Evolutionary conservation across 1,284 basidiomycete genomes (phyloP), one percentile per base, ranked within the genome.

Genomic region (Vanrija sp.): DNA sequence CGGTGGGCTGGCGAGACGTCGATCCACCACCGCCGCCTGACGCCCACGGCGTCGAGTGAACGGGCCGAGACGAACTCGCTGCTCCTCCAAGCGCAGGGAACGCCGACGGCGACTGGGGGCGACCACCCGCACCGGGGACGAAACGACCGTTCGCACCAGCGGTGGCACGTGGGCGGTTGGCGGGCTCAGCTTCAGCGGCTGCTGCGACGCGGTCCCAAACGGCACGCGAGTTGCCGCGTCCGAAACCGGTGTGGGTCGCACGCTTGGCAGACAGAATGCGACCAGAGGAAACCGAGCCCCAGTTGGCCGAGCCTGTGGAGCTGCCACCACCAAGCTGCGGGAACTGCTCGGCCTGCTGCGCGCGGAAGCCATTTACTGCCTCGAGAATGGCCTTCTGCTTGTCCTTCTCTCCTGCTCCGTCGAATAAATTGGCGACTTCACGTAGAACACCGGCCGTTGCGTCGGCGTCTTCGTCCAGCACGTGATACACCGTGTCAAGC

Each of bases 191-290:
- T 4, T 81, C 80, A 1, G 91, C 92, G 0, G 90, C 92, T 52
- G 84, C 84, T 19, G 90, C 92, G 40, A 96, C 92, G 23, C 91
- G 85, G 63, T 90, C 90, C 86, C 84, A 91, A 0, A 96, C 83
- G 57, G 85, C 82, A 47, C 83, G 78, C 1, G 85, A 84, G 5
- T 84, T 81, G 3, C 83, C 82, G 34, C 59, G 51, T 5, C 34
- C 34, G 34, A 34, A 34, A 7, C 69, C 63, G 0, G 84, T 79
- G 0, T 83, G 79, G 0, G 87, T 87, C 0, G 84, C 82, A 52
- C 87, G 83, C 71, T 94, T 94, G 40, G 86, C 88, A 64, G 87
- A 90, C 54, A 94, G 80, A 25, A 93, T 85, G 4, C 88, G 84
- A 3, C 89, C 90, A 38, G 85, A 85, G 2, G 89, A 81, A 56